Evolutionary conservation across 169 alveolate genomes (phyloP), one percentile per base, ranked within the genome.

Genomic region (Cryptosporidium felis): DNA sequence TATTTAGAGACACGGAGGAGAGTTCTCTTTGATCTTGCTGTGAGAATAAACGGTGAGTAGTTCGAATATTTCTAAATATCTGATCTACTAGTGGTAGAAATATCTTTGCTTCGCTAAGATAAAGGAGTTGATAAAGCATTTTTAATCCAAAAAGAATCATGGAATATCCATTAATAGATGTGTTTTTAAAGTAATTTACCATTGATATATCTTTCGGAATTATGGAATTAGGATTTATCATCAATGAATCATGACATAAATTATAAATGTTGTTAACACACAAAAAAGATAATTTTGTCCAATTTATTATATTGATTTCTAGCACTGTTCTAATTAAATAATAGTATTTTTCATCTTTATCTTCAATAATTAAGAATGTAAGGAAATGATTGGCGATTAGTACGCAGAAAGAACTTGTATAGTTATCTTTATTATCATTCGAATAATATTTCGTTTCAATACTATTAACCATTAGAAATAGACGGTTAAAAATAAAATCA

Each of bases 401-500:
- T n/a, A 47, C 44, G 49, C 59, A 65, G 12, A 65, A 28, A 21
- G 63, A 49, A 14, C 81, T 65, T 46, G 49, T 32, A 12, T 74
- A 49, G 21, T 74, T 56, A 4, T 40, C 61, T 21, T 36, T 21
- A 26, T 74, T 46, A 2, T 51, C 74, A 53, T 59, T 53, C 26
- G 85, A 74, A 56, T 38, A 53, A 26, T 74, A 42, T 34, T 56
- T 49, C 4, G 56, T 10, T 36, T 74, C 85, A 14, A 74, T 34
- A 16, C 74, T 74, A 18, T 40, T 40, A n/a, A 53, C 32, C 5
- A 53, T 23, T 6, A 74, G 38, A 40, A 53, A 74, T 14, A 74
- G 36, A 53, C 85, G 60, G 42, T 74, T 58, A 21, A 74, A 56
- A 16, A 74, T 30, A 41, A 26, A 74, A 30, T 74, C 67, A 41